Percentiles rank a stretch among this genome's conserved stretches.
Conservation (phyloP, 371 early-diverging fungal genomes). For the Mortierella sp. region DNA sequence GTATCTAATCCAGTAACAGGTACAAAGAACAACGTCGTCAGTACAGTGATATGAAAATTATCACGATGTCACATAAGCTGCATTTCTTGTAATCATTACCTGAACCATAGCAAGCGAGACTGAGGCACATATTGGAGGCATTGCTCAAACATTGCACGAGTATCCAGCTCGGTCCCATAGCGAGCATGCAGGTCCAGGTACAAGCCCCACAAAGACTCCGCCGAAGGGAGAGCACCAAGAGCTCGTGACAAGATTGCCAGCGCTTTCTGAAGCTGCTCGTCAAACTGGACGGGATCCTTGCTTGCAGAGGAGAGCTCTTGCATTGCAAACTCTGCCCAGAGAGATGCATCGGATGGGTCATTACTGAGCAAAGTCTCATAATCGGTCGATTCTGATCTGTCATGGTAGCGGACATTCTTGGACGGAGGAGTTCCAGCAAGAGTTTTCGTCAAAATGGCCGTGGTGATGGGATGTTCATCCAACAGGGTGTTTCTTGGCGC, state of each 20-base stretch:
- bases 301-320: constrained; percentile 1
- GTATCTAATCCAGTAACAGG: constrained; percentile 17
- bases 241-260: constrained; percentile 23
- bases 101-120: constrained; percentile 44
- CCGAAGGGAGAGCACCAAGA: constrained; percentile 16
- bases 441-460: constrained; percentile 22
- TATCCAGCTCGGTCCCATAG: constrained; percentile 33
- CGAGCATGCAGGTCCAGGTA: constrained; percentile 32
- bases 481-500: background rate
- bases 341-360: background rate
- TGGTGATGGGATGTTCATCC: constrained; percentile 28
- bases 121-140: constrained; percentile 26
- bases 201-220: constrained; percentile 41
- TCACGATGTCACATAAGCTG: no score
- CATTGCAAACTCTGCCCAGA: constrained; percentile 46
- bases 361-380: constrained; percentile 22
- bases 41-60: background rate
- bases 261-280: constrained; percentile 2
- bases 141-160: constrained; percentile 35
- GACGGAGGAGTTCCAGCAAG: constrained; percentile 5
- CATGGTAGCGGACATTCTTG: constrained; percentile 37
- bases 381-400: constrained; percentile 12
- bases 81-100: constrained; percentile 20
- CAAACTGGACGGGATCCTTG: background rate
- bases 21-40: background rate